Evolutionary conservation across 2,329 filamentous ascomycete genomes (phyloP), one percentile per base, ranked within the genome.

Genomic region (Rugonectria rugulosa): DNA sequence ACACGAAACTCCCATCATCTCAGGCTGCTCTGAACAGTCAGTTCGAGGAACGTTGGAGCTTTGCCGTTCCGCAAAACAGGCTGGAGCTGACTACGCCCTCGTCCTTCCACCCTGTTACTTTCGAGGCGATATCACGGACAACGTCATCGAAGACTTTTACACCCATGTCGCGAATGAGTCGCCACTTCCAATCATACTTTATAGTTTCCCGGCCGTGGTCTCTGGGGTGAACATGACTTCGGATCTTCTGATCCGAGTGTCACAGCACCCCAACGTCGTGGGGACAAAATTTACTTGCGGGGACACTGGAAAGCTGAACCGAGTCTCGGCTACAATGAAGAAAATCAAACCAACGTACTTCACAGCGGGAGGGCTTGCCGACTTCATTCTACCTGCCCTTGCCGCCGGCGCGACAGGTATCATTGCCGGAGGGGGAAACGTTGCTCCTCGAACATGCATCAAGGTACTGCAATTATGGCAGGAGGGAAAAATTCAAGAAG

Each of bases 31-130:
- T 29, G 83, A 86, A 19, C 84, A 88, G 59, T 89, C 87, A 1
- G 88, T 86, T 2, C 80, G 84, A 53, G 88, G 90, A 70, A 84
- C 86, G 10, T 83, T 91, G 51, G 77, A 85, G 47, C 77, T 90
- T 11, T 89, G 86, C 71, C 76, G 78, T 46, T 88, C 90, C 64
- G 87, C 88, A 5, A 81, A 81, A 20, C 76, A 75, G 11, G 80
- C 85, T 11, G 89, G 89, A 29, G 88, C 85, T 57, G 86, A 88
- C 66, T 87, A 87, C 63, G 87, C 83, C 6, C 78, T 92, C 46
- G 78, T 91, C 1, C 80, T 91, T 3, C 87, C 88, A 6, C 88
- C 88, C 4, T 83, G 82, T 24, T 91, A 90, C 74, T 91, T 89
- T 73, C 82, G 85, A 53, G 73, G 79, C 6, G 75, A 88, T 12